Percentiles rank a stretch among this genome's conserved stretches.
These are phyloP conservation scores for Rhodotorula sp. DNA, from an alignment of 1,284 basidiomycete genomes.

Conservation along the genomic window DNA sequence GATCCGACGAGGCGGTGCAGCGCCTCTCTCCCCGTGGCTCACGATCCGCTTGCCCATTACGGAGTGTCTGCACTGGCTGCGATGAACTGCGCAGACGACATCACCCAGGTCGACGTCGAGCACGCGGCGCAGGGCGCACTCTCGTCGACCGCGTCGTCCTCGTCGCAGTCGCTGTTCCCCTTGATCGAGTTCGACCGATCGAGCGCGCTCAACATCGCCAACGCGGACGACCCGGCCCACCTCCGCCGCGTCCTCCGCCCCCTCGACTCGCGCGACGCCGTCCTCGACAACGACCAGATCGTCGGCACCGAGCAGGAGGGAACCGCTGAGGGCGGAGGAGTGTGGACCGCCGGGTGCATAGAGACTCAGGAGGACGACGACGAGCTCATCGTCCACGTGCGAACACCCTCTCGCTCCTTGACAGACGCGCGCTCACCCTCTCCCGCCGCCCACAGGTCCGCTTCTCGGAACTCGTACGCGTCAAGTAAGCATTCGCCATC, in stretches of 20 bases:
- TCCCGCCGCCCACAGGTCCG: conserved; percentile 18
- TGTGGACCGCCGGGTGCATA: conserved; percentile 54
- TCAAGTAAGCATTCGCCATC: conserved; percentile 59
- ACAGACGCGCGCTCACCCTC: neutral
- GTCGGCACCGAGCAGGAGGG: conserved; percentile 66
- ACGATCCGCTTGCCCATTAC: neutral
- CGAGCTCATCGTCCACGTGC: conserved; percentile 68
- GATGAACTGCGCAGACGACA: conserved; percentile 39
- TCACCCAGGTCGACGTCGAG: conserved; percentile 36
- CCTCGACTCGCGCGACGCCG: conserved; percentile 62
- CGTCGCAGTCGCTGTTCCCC: conserved; percentile 36
- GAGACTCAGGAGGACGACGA: conserved; percentile 37
- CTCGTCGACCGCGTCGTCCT: conserved; percentile 18
- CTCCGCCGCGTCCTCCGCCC: conserved; percentile 33
- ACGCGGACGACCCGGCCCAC: neutral
- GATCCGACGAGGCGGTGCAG: neutral
- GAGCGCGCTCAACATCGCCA: conserved; percentile 27
- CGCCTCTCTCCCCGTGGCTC: neutral
- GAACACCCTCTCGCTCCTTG: neutral
- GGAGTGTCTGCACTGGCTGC: neutral
- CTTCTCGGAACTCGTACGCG: conserved; percentile 73
- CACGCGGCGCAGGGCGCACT: neutral
- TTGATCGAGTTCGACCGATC: conserved; percentile 30
- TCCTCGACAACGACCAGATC: conserved; percentile 74
- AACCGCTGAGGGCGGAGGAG: conserved; percentile 62